Evolutionary conservation across 257 asterid species (phyloP), one percentile per base, ranked within the genome.

Genomic region (Parsonsia alboflavescens): DNA sequence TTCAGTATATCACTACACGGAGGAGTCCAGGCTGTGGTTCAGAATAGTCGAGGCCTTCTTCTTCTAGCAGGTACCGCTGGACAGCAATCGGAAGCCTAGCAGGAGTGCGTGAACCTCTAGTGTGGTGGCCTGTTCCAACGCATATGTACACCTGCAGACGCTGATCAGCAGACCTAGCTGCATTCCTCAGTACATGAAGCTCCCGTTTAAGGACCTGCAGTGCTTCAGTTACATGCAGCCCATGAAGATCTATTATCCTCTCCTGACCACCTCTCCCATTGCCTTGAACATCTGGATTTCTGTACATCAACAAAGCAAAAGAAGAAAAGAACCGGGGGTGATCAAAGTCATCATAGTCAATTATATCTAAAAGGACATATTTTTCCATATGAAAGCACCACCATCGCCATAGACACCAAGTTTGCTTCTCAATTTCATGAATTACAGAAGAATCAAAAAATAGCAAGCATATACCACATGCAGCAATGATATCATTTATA

Each of bases 121-220:
- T 90, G 89, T 92, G 99, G 68, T 95, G 97, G 22, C 97, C 99
- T 0, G 99, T 92, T 70, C 99, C 99, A 22, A 95, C 99, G 44
- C 98, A 92, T 70, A 95, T 88, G 88, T 87, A 92, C 42, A 88
- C 96, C 21, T 90, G 96, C 79, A 95, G 70, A 6, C 88, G 86
- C 73, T 90, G 98, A 73, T 87, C 91, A 81, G 90, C 85, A 3
- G 90, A 79, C 75, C 99, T 83, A 50, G 99, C 99, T 49, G 94
- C 92, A 41, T 88, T 92, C 84, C 83, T 86, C 86, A 89, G 75
- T 67, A 83, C 84, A 22, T 94, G 84, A 73, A 95, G 91, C 85
- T 95, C 99, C 10, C 94, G 92, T 84, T 89, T 95, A 49, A 95
- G 96, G 80, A 92, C 93, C 10, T 92, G 96, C 61, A 95, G 85